Evolutionary conservation across 1,284 basidiomycete genomes (phyloP).

Genomic region (Chalciporus sp.): DNA sequence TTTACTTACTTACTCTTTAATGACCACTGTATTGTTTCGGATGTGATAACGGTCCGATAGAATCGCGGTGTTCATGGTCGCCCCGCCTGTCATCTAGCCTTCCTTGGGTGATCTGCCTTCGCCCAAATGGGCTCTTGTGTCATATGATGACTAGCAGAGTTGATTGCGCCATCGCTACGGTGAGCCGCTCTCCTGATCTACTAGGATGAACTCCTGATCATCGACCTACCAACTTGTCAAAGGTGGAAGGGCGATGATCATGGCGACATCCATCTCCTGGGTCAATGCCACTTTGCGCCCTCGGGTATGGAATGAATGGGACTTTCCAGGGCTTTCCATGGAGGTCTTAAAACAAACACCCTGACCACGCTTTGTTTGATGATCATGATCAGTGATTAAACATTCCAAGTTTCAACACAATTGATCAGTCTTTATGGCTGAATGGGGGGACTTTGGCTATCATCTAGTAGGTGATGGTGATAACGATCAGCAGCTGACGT

Average conservation of each 20-base stretch:
- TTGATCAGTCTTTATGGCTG: neutral
- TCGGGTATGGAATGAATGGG: slow-evolving; percentile 10
- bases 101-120: neutral
- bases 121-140: neutral
- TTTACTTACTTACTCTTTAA: neutral
- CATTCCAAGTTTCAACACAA: neutral
- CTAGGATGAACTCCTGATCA: slow-evolving; percentile 2
- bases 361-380: neutral
- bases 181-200: neutral
- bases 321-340: neutral
- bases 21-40: neutral
- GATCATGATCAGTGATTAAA: neutral
- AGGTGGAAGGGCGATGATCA: slow-evolving; percentile 2
- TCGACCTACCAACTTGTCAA: slow-evolving; percentile 2
- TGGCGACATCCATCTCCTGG: neutral
- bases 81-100: neutral
- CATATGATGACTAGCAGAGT: neutral
- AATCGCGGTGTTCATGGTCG: neutral
- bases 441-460: neutral
- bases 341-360: neutral
- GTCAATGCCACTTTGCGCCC: slow-evolving; percentile 2
- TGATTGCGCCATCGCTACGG: neutral
- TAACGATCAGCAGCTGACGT: neutral
- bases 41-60: neutral
- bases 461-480: neutral